Percentiles rank a stretch among this genome's conserved stretches.
Evolutionary conservation across 2,329 filamentous ascomycete species (phyloP).

Genomic region (Cadophora sp.): DNA sequence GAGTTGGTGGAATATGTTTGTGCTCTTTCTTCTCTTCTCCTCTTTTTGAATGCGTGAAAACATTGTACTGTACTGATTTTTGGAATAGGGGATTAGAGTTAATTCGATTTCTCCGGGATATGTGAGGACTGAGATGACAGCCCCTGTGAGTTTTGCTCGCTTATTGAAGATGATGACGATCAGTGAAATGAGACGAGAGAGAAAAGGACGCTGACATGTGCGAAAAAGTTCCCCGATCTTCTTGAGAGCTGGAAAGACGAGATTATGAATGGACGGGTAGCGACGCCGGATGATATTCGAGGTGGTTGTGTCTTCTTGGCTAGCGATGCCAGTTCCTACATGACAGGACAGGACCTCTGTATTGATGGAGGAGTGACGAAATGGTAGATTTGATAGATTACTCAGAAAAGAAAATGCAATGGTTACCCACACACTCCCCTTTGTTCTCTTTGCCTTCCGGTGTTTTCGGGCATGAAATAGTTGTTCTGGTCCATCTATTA

Average conservation of each 20-base stretch:
- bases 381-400: conserved; percentile 24
- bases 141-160: conserved; percentile 24
- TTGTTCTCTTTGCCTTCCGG: too few relatives aligned
- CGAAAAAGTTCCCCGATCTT: conserved; percentile 31
- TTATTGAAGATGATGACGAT: background rate
- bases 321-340: conserved; percentile 65
- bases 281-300: conserved; percentile 47
- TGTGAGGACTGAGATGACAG: conserved; percentile 39
- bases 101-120: conserved; percentile 49
- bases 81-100: conserved; percentile 50
- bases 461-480: too few relatives aligned
- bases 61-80: background rate
- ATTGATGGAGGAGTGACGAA: conserved; percentile 40
- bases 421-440: background rate
- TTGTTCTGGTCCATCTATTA: background rate
- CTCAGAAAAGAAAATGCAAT: background rate
- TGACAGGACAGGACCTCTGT: conserved; percentile 54
- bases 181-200: too few relatives aligned
- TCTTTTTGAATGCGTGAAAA: background rate
- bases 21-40: conserved; percentile 5
- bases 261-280: conserved; percentile 45
- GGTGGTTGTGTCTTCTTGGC: conserved; percentile 59
- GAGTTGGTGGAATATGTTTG: conserved; percentile 48
- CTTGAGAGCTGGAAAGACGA: conserved; percentile 48
- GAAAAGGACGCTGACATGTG: background rate